Conservation (phyloP, 148 eudicot genomes). For the Arbutus unedo region DNA sequence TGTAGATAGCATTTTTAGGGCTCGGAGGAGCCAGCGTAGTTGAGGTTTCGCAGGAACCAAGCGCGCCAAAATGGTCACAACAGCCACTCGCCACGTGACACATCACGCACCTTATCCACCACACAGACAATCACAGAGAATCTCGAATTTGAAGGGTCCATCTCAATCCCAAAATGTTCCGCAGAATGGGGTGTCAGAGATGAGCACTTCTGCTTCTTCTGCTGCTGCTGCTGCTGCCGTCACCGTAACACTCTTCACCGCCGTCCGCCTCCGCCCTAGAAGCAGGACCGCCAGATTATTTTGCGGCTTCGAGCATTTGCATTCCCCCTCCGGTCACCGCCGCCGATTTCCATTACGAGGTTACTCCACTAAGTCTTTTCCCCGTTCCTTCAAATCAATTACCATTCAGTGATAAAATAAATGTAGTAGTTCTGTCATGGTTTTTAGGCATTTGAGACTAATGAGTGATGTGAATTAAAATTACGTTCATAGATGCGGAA, state of each 20-base stretch:
- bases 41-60: background rate
- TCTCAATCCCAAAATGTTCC: background rate
- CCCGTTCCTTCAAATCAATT: background rate
- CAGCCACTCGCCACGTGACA: background rate
- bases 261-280: background rate
- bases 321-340: background rate
- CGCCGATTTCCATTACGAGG: slow-evolving; percentile 8
- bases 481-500: no score
- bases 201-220: slow-evolving; percentile 24
- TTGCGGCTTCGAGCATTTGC: background rate
- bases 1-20: no score
- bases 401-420: background rate
- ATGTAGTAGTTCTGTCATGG: background rate
- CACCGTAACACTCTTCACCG: background rate
- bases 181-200: slow-evolving; percentile 28
- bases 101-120: slow-evolving; percentile 15
- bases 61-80: background rate
- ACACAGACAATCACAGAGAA: background rate
- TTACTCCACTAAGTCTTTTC: background rate
- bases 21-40: background rate
- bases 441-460: no score
- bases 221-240: slow-evolving; percentile 2
- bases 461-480: no score
- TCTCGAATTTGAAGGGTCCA: background rate
- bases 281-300: background rate